Conservation (phyloP, 169 alveolate genomes). For the Babesia ovata region DNA sequence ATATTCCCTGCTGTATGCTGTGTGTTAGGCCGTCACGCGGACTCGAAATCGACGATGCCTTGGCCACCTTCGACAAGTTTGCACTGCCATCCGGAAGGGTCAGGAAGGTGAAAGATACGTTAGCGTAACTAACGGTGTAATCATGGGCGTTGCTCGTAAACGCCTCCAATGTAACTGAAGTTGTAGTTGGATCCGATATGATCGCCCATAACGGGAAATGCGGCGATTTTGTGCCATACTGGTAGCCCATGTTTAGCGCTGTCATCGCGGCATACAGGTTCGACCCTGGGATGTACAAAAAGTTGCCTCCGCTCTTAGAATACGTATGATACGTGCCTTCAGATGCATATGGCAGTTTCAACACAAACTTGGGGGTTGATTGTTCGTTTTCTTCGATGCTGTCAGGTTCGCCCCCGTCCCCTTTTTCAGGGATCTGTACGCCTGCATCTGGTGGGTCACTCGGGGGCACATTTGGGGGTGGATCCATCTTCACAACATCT, state of each 20-base stretch:
- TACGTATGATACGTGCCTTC: conserved; percentile 59
- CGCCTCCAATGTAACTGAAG: conserved; percentile 70
- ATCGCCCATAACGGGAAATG: conserved; percentile 73
- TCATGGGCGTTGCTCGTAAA: conserved; percentile 63
- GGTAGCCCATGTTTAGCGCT: conserved; percentile 63
- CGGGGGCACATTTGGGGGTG: neutral
- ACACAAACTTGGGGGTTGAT: conserved; percentile 7
- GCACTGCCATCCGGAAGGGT: neutral
- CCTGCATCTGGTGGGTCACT: no score
- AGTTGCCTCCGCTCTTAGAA: conserved; percentile 61
- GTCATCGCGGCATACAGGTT: conserved; percentile 53
- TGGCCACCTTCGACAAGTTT: conserved; percentile 2
- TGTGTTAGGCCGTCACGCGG: conserved; percentile 9
- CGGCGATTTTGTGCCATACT: conserved; percentile 57
- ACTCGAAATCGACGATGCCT: conserved; percentile 38
- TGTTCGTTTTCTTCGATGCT: neutral
- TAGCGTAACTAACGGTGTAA: conserved; percentile 62
- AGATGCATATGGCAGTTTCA: conserved; percentile 41
- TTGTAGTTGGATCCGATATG: conserved; percentile 62
- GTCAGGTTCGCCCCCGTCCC: conserved; percentile 18
- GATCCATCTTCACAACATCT: conserved; percentile 5
- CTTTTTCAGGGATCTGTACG: neutral
- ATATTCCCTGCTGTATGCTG: conserved; percentile 3
- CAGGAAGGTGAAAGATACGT: conserved; percentile 54
- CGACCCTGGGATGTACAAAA: conserved; percentile 66